Base-by-base conservation (phyloP, 352 stramenopile species). In the Pythium phragmiticola region DNA sequence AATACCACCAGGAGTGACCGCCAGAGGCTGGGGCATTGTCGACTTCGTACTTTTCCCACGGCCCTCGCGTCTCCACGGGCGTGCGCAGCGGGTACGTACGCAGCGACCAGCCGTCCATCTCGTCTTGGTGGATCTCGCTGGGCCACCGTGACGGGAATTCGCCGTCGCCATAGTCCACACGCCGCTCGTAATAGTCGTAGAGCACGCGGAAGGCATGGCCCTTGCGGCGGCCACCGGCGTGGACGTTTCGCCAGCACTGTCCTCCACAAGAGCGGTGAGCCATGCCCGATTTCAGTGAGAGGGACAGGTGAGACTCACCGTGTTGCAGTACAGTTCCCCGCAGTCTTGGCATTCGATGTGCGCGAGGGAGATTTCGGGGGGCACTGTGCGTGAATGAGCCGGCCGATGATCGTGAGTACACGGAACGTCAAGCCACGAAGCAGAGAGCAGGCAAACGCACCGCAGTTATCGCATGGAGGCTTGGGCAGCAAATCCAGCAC, bases 111-210 rank as follows among this genome's bases (percentile, higher is more conserved):
- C 89, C 89, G 23, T 88, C 72, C 42, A 87, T 77, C 19, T 97
- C 90, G 67, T 96, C 89, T 66, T 97, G 89, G 47, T 83, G 73
- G 37, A 98, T 82, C 65, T 98, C 92, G 13, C 82, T 85, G 5
- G 90, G 90, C 92, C 92, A 98, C 2, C 79, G 75, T 33, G 85
- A 96, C 28, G 90, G 89, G 68, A 97, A 97, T 43, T 97, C 89
- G 62, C 84, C 82, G 23, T 96, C 82, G 26, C 79, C 87, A 56
- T 98, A 98, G 75, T 98, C 94, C 41, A 98, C 75, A 33, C 94
- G 82, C 48, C 79, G 87, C 13, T 80, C 90, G 63, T 97, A 97
- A 66, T 78, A 97, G 66, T 98, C 94, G 67, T 97, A 97, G 0
- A 98, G 65, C 26, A 80, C 77, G 45, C 90, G 82, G 65, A 97